phyloP scores from a whole-genome alignment of 495 filamentous ascomycete genomes.

The Pyronema domesticum region DNA sequence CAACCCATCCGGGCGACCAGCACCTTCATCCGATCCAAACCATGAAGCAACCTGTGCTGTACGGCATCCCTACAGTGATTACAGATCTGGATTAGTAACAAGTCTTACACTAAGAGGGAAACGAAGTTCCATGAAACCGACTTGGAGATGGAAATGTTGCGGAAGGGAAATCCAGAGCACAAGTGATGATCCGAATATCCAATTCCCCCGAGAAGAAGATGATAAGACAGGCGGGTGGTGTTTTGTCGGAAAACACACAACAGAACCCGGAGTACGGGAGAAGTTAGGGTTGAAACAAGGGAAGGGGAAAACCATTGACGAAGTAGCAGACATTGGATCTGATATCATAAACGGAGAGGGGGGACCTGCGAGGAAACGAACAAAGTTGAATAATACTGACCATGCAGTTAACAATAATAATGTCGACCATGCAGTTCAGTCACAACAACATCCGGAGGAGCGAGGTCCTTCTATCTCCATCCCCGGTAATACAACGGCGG shows the following conservation, averaged over 20 bases:
- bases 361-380: neutral
- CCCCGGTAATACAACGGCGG: neutral
- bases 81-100: slow-evolving; percentile 15
- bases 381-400: slow-evolving; percentile 5
- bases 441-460: neutral
- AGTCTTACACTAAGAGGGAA: slow-evolving; percentile 12
- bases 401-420: slow-evolving; percentile 7
- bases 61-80: slow-evolving; percentile 20
- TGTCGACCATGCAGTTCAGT: neutral
- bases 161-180: slow-evolving; percentile 21
- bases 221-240: slow-evolving; percentile 23
- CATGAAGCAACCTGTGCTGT: slow-evolving; percentile 21
- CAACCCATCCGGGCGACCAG: slow-evolving; percentile 20
- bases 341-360: slow-evolving; percentile 6
- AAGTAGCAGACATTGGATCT: slow-evolving; percentile 13
- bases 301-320: slow-evolving; percentile 20
- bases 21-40: slow-evolving; percentile 19
- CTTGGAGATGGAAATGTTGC: slow-evolving; percentile 23
- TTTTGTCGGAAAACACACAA: slow-evolving; percentile 23
- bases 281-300: slow-evolving; percentile 22
- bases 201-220: slow-evolving; percentile 20
- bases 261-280: slow-evolving; percentile 19
- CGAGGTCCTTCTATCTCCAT: neutral
- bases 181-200: slow-evolving; percentile 14
- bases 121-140: slow-evolving; percentile 22